Conservation (phyloP, 305 asterid species). For the Euphrasia arctica region DNA sequence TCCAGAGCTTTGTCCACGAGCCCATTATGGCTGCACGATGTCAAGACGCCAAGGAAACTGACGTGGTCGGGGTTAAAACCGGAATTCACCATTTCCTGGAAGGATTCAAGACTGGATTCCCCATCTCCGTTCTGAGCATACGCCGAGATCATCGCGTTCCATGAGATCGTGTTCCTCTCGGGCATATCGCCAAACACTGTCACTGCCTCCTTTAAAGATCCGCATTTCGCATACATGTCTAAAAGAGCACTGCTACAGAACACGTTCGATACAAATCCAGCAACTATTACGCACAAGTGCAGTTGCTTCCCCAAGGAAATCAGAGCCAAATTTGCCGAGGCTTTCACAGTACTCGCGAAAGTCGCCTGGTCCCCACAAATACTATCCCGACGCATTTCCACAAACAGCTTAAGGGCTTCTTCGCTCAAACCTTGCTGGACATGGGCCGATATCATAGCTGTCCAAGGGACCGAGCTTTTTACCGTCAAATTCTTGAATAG, state of each 20-base stretch:
- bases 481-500: slow-evolving; percentile 43
- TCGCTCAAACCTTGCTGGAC: slow-evolving; percentile 69
- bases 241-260: slow-evolving; percentile 70
- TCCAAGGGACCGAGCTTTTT: slow-evolving; percentile 74
- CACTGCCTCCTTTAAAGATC: slow-evolving; percentile 68
- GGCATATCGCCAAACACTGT: slow-evolving; percentile 70
- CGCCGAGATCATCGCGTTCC: slow-evolving; percentile 90
- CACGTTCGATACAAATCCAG: slow-evolving; percentile 63
- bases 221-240: slow-evolving; percentile 90
- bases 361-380: slow-evolving; percentile 72
- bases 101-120: slow-evolving; percentile 54
- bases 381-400: slow-evolving; percentile 53
- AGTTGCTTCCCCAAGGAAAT: slow-evolving; percentile 73
- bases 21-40: slow-evolving; percentile 87
- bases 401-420: slow-evolving; percentile 66
- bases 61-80: slow-evolving; percentile 72
- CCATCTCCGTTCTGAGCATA: slow-evolving; percentile 87
- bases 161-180: slow-evolving; percentile 63
- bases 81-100: slow-evolving; percentile 53
- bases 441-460: slow-evolving; percentile 66
- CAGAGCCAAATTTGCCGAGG: slow-evolving; percentile 74
- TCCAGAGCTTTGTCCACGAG: slow-evolving; percentile 59
- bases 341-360: slow-evolving; percentile 68
- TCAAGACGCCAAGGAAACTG: slow-evolving; percentile 71
- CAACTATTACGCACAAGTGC: slow-evolving; percentile 48